These are phyloP conservation scores for Cryphonectria carpinicola DNA, from an alignment of 2,329 filamentous ascomycete genomes.

Conservation along the genomic window DNA sequence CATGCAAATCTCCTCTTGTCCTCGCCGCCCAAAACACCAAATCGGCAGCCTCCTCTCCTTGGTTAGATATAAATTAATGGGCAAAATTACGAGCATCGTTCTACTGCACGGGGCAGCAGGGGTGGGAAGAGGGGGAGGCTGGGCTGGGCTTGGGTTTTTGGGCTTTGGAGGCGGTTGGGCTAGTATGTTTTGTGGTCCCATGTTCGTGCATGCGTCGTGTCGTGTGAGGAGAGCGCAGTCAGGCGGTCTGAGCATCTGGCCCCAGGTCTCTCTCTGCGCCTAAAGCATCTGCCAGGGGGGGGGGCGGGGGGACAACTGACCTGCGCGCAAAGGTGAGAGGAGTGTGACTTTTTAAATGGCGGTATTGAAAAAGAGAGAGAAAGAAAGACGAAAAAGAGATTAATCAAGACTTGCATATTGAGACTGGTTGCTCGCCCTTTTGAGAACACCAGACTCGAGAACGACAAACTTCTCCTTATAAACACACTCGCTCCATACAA, in stretches of 20 bases:
- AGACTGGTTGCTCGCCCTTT: not conserved
- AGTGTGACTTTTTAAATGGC: not conserved
- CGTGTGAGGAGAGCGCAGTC: not conserved
- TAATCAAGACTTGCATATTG: not conserved
- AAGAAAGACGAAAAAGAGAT: not conserved
- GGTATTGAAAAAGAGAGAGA: not conserved
- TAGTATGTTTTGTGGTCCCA: not conserved
- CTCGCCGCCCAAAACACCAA: too few relatives aligned
- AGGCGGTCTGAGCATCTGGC: slow-evolving; percentile 6
- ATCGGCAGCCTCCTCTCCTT: not conserved
- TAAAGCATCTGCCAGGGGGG: not conserved
- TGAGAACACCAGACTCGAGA: not conserved
- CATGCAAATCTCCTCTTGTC: not conserved
- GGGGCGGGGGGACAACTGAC: not conserved
- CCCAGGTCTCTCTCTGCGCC: not conserved
- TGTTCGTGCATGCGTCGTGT: not conserved
- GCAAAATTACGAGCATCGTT: not conserved
- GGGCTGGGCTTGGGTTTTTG: not conserved
- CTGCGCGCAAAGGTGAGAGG: not conserved
- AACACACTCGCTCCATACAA: not conserved
- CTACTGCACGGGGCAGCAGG: not conserved
- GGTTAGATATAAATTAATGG: not conserved
- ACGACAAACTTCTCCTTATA: not conserved
- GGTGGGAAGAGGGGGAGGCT: not conserved
- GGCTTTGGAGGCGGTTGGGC: too few relatives aligned